A percentile compares a stretch with the other conserved stretches of the same genome.
Conservation (phyloP, 352 stramenopile genomes). For the Elongisporangium prolatum region DNA sequence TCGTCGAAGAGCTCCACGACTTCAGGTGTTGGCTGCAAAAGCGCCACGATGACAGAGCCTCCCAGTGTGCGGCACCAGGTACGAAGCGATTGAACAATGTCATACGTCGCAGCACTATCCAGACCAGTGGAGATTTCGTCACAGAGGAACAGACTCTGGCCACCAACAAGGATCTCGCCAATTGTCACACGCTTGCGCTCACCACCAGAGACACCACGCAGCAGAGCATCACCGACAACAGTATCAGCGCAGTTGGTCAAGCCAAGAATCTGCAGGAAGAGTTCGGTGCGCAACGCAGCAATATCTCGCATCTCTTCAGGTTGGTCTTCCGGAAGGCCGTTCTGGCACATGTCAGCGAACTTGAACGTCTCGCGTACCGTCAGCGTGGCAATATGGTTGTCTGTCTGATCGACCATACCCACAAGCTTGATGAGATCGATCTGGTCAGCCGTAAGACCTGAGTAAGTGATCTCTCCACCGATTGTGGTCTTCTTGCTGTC, state of each 20-base stretch:
- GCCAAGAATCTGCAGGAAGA: constrained; percentile 74
- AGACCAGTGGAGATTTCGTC: constrained; percentile 71
- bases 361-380: constrained; percentile 93
- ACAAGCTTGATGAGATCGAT: constrained; percentile 61
- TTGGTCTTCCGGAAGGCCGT: constrained; percentile 35
- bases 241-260: constrained; percentile 89
- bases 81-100: constrained; percentile 51
- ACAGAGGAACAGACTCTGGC: constrained; percentile 64
- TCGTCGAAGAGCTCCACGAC: constrained; percentile 92
- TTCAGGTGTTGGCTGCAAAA: constrained; percentile 68
- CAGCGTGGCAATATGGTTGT: constrained; percentile 85
- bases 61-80: constrained; percentile 33
- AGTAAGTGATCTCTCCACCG: constrained; percentile 44
- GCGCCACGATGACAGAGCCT: constrained; percentile 28
- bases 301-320: constrained; percentile 70
- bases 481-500: constrained; percentile 23
- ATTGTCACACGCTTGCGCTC: constrained; percentile 85
- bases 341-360: constrained; percentile 90
- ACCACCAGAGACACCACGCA: constrained; percentile 87
- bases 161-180: constrained; percentile 41
- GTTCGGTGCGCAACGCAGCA: constrained; percentile 49
- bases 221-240: constrained; percentile 81
- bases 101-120: constrained; percentile 48
- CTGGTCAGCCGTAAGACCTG: constrained; percentile 29
- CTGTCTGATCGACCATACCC: constrained; percentile 60